Conservation (phyloP, 306 rosid genomes). For the Crotalaria pallida region DNA sequence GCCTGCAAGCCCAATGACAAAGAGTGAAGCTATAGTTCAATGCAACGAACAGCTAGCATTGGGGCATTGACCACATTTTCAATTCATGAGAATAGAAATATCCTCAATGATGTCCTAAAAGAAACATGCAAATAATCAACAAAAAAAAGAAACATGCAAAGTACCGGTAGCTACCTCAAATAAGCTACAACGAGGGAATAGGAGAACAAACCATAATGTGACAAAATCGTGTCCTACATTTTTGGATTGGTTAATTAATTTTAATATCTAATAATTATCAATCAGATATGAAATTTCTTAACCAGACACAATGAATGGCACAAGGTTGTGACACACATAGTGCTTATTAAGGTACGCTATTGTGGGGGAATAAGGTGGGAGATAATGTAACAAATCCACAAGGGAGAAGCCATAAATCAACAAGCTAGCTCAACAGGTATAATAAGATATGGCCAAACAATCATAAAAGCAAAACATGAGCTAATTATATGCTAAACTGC, state of each 20-base stretch:
- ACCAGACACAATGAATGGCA: too few species aligned
- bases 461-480: conserved; percentile 9
- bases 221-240: too few species aligned
- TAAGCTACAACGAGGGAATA: background rate
- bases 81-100: background rate
- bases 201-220: too few species aligned
- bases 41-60: background rate
- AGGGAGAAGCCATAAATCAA: conserved; percentile 3
- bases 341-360: too few species aligned
- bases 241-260: too few species aligned
- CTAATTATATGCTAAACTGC: conserved; percentile 36
- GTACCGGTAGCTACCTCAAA: background rate
- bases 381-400: background rate
- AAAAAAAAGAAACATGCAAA: background rate
- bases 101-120: conserved; percentile 2
- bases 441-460: conserved; percentile 21
- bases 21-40: background rate
- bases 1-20: background rate
- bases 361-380: background rate
- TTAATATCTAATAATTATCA: too few species aligned
- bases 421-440: conserved; percentile 3
- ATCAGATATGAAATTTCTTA: too few species aligned
- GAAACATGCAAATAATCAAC: background rate
- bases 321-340: too few species aligned
- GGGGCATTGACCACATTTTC: background rate